Percentiles rank a stretch among this genome's conserved stretches.
Evolutionary conservation across 139 green algal species (phyloP).

Genomic region (Axilococcus clingmanii): DNA sequence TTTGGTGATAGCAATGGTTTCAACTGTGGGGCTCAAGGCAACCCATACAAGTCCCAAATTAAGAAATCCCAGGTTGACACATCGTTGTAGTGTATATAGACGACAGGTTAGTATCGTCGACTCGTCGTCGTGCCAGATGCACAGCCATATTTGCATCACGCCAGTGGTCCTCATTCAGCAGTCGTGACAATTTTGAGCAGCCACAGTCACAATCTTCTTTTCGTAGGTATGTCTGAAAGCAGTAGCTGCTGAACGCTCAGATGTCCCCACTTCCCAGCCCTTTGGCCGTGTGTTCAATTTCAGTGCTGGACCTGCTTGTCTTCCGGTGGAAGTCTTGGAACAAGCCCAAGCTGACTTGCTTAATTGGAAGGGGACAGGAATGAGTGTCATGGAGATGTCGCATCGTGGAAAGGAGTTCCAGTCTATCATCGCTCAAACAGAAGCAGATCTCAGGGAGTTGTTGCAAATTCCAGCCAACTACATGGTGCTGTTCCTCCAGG

Average conservation of each 20-base stretch:
- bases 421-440: constrained; percentile 76
- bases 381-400: constrained; percentile 98
- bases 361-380: constrained; percentile 79
- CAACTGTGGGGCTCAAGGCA: too few relatives aligned
- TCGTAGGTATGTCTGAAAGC: too few relatives aligned
- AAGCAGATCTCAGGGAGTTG: constrained; percentile 85
- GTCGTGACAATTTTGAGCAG: too few relatives aligned
- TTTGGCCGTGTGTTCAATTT: constrained; percentile 74
- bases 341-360: constrained; percentile 82
- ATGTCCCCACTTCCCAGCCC: constrained; percentile 20
- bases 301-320: constrained; percentile 77
- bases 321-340: constrained; percentile 89
- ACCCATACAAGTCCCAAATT: too few relatives aligned
- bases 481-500: constrained; percentile 87
- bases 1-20: too few relatives aligned
- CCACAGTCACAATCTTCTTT: too few relatives aligned
- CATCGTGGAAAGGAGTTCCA: constrained; percentile 95
- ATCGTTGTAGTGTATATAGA: too few relatives aligned
- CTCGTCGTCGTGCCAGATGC: too few relatives aligned
- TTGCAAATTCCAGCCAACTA: constrained; percentile 93
- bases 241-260: constrained; percentile 3
- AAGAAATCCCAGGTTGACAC: too few relatives aligned
- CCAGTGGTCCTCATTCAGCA: too few relatives aligned
- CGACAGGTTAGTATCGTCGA: too few relatives aligned
- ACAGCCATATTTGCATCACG: too few relatives aligned